These are phyloP conservation scores for Pouteria glomerata DNA, from an alignment of 148 eudicot genomes.

Conservation along the genomic window DNA sequence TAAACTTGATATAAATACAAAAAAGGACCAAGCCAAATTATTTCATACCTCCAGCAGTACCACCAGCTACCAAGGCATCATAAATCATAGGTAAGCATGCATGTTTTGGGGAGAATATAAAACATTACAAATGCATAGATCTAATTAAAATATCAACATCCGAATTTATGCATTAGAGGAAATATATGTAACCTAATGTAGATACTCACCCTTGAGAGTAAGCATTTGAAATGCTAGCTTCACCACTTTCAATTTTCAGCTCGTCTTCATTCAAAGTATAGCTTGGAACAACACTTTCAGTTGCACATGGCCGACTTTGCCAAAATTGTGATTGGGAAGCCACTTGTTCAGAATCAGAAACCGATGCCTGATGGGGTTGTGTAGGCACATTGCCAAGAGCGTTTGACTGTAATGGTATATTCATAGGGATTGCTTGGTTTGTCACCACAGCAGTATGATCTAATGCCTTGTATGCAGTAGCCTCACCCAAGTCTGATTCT, in stretches of 20 bases:
- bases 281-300: slow-evolving; percentile 38
- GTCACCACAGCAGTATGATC: slow-evolving; percentile 34
- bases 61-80: no score
- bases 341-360: slow-evolving; percentile 40
- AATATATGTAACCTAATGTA: neutral
- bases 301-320: slow-evolving; percentile 28
- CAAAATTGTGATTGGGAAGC: slow-evolving; percentile 30
- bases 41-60: neutral
- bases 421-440: slow-evolving; percentile 31
- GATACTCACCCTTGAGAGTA: slow-evolving; percentile 79
- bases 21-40: neutral
- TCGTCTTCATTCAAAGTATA: slow-evolving; percentile 34
- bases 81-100: slow-evolving; percentile 3
- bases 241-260: slow-evolving; percentile 35
- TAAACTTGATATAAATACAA: neutral
- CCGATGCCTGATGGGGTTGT: slow-evolving; percentile 33
- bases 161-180: neutral
- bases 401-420: slow-evolving; percentile 35
- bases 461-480: slow-evolving; percentile 30
- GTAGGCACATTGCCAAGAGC: slow-evolving; percentile 14
- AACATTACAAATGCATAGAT: neutral
- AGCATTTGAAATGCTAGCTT: slow-evolving; percentile 47
- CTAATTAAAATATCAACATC: neutral
- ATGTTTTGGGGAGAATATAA: neutral
- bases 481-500: slow-evolving; percentile 44